phyloP scores from a whole-genome alignment of 73 alveolate species.

The Stentor roeselii region DNA sequence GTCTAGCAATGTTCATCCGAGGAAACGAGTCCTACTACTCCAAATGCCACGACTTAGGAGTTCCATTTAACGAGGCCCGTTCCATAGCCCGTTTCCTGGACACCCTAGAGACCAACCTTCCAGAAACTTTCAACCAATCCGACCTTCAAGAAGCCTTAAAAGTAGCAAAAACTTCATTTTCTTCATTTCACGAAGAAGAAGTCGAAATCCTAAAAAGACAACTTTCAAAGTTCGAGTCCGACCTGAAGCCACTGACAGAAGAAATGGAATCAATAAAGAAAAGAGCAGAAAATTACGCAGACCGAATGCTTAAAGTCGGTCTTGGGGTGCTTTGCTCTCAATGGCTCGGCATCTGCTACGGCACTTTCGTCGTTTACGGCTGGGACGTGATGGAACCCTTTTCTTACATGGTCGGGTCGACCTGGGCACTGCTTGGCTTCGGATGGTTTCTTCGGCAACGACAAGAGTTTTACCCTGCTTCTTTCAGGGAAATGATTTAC shows the following conservation, averaged over 20 bases:
- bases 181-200: neutral
- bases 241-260: neutral
- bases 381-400: conserved; percentile 64
- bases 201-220: neutral
- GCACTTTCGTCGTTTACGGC: conserved; percentile 49
- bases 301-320: neutral
- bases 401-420: conserved; percentile 38
- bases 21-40: neutral
- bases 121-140: neutral
- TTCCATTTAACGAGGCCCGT: conserved; percentile 10
- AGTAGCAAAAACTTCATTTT: neutral
- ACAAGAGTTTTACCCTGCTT: neutral
- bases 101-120: neutral
- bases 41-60: neutral
- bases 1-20: neutral
- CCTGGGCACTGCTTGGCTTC: neutral
- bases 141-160: neutral
- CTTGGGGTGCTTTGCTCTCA: neutral
- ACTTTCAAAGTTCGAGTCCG: neutral
- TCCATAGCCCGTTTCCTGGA: neutral
- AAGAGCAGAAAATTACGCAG: neutral
- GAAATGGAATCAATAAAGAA: neutral
- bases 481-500: neutral
- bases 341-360: conserved; percentile 29
- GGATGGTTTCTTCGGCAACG: neutral